Base-by-base conservation (phyloP, 208 protist genomes). In the Crithidia sp. region DNA sequence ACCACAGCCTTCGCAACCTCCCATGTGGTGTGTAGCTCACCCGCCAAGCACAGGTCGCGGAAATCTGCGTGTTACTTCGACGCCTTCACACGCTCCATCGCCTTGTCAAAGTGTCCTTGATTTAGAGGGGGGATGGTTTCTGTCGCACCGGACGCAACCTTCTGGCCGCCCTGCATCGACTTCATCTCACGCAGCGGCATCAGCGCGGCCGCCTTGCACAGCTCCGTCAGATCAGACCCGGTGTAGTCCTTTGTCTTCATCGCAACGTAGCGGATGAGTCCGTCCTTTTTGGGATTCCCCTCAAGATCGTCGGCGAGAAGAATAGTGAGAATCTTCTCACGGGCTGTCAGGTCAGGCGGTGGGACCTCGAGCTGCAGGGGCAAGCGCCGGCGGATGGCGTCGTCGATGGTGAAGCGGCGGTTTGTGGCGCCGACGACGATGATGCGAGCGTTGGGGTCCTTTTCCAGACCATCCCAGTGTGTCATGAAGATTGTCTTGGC, bases 401-500 rank as follows among this genome's bases (percentile, higher is more conserved):
- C 85, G 74, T 98, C 97, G 75, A 98, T 93, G 61, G 77, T 89
- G 57, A 89, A 79, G n/a, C 82, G 87, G 50, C 95, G 82, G 76
- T 98, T 98, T 7, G 95, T 98, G 13, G 93, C 93, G 13, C 95
- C 95, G 40, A 98, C 78, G 10, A 98, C 91, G 53, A 98, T 71
- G 58, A 98, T 91, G 58, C 83, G 83, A 6, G 76, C 52, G 59
- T 64, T 28, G 16, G 19, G 49, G 49, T 71, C 49, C 39, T 77
- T 62, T 62, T 87, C 82, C 2, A 98, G 83, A 2, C 94, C 94
- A 72, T 97, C 94, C 92, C 94, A 97, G 56, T 88, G 77, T 14
- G 92, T 96, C 90, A 97, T 94, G 77, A 97, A 97, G 59, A 95
- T 95, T 14, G 93, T 95, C 76, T 97, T 97, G 64, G 90, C 85